These are phyloP conservation scores for Arthrobotrys pseudoclavata DNA, from an alignment of 2,329 filamentous ascomycete species.

Conservation along the genomic window DNA sequence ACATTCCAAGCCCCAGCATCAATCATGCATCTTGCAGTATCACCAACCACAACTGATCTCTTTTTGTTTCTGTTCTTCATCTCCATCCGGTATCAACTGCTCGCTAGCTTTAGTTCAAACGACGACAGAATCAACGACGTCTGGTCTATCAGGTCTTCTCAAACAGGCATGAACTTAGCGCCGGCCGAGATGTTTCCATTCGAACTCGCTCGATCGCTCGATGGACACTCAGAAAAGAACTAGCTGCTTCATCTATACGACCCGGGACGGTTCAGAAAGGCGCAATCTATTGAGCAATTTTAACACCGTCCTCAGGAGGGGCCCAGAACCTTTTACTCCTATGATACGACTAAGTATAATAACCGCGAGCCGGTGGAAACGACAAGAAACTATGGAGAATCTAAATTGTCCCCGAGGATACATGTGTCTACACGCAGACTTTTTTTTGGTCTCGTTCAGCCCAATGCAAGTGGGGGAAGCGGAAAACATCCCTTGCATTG, in stretches of 20 bases:
- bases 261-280: slow-evolving; percentile 1
- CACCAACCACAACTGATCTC: neutral
- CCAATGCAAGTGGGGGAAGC: slow-evolving; percentile 18
- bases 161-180: slow-evolving; percentile 20
- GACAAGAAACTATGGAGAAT: slow-evolving; percentile 4
- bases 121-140: slow-evolving; percentile 16
- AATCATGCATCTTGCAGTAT: slow-evolving; percentile 7
- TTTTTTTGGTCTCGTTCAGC: slow-evolving; percentile 26
- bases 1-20: slow-evolving; percentile 8
- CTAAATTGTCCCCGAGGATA: slow-evolving; percentile 44
- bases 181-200: slow-evolving; percentile 16
- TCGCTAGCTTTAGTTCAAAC: slow-evolving; percentile 11
- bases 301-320: slow-evolving; percentile 4
- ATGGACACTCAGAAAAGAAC: neutral
- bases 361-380: neutral
- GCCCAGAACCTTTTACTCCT: neutral
- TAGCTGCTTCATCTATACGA: slow-evolving; percentile 19
- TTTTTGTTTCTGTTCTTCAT: slow-evolving; percentile 8
- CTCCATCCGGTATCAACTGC: slow-evolving; percentile 11
- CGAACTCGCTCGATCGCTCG: slow-evolving; percentile 4
- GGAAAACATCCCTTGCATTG: slow-evolving; percentile 46
- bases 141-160: slow-evolving; percentile 6
- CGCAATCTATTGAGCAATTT: slow-evolving; percentile 15
- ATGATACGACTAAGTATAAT: slow-evolving; percentile 6
- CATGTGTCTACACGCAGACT: slow-evolving; percentile 29